phyloP scores from a whole-genome alignment of 148 eudicot species.

The Cornus controversa region DNA sequence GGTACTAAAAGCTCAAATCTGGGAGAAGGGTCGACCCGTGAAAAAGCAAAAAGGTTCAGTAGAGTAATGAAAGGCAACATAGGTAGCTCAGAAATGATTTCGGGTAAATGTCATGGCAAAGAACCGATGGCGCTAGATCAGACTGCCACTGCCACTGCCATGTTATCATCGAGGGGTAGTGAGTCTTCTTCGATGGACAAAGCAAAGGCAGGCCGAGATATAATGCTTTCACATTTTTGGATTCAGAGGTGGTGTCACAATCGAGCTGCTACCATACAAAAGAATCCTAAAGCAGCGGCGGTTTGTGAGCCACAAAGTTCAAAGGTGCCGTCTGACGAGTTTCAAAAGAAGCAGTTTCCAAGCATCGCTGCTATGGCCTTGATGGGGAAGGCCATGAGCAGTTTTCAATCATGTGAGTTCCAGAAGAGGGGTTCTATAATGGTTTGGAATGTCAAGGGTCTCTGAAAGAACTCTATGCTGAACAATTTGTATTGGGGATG shows the following conservation, averaged over 20 bases:
- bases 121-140: constrained; percentile 19
- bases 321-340: constrained; percentile 42
- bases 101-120: constrained; percentile 22
- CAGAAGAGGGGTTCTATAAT: constrained; percentile 60
- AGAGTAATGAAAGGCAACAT: constrained; percentile 21
- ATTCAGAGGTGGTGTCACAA: constrained; percentile 68
- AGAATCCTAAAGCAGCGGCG: constrained; percentile 41
- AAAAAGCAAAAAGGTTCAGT: constrained; percentile 34
- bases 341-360: constrained; percentile 65
- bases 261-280: constrained; percentile 18
- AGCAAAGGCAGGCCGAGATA: constrained; percentile 23
- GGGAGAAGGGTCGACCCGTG: constrained; percentile 42
- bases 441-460: no score
- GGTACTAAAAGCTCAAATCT: constrained; percentile 47
- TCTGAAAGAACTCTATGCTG: no score
- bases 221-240: constrained; percentile 58
- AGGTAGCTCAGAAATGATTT: constrained; percentile 20
- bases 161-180: constrained; percentile 9
- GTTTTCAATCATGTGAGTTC: constrained; percentile 55
- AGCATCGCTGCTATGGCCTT: constrained; percentile 84
- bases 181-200: constrained; percentile 23
- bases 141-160: no score
- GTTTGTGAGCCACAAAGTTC: constrained; percentile 62
- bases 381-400: constrained; percentile 78
- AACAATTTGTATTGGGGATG: no score